A percentile compares a stretch with the other conserved stretches of the same genome.
phyloP scores from a whole-genome alignment of 2,329 filamentous ascomycete species.

The Raffaelea arxii region DNA sequence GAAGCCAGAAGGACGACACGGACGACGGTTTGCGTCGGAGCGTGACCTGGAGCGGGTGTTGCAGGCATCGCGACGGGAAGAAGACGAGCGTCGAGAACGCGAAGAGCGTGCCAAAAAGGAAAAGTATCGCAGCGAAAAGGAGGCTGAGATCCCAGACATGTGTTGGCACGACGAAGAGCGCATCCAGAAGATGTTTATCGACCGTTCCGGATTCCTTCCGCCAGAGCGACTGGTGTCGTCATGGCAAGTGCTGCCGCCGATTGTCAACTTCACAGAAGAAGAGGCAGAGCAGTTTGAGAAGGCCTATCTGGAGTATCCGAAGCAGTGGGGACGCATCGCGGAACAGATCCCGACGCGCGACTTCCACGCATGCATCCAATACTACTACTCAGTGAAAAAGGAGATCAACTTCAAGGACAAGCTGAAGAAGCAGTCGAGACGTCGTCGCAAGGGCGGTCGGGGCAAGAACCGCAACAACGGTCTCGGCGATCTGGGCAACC shows the following conservation, averaged over 20 bases:
- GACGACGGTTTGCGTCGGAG: conserved; percentile 57
- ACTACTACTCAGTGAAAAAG: conserved; percentile 76
- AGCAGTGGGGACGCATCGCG: conserved; percentile 74
- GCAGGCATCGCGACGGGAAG: conserved; percentile 60
- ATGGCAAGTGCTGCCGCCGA: conserved; percentile 63
- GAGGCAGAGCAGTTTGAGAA: conserved; percentile 65
- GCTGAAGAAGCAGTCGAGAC: conserved; percentile 53
- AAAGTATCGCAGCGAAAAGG: conserved; percentile 65
- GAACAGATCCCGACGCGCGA: conserved; percentile 56
- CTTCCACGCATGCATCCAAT: conserved; percentile 73
- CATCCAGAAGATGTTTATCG: conserved; percentile 48
- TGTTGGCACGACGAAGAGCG: conserved; percentile 53
- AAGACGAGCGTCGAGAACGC: conserved; percentile 60
- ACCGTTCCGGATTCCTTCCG: conserved; percentile 55
- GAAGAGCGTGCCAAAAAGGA: conserved; percentile 55
- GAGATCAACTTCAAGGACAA: conserved; percentile 68
- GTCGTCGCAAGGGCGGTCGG: conserved; percentile 45
- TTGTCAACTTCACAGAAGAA: conserved; percentile 64
- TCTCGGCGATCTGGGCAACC: conserved; percentile 55
- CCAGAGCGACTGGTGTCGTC: conserved; percentile 57
- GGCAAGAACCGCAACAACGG: conserved; percentile 52
- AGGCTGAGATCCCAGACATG: conserved; percentile 65
- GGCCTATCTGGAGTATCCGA: conserved; percentile 64
- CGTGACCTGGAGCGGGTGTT: conserved; percentile 64
- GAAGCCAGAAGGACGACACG: conserved; percentile 46